Conservation (phyloP, 1,284 basidiomycete genomes). For the Somion occarium region DNA sequence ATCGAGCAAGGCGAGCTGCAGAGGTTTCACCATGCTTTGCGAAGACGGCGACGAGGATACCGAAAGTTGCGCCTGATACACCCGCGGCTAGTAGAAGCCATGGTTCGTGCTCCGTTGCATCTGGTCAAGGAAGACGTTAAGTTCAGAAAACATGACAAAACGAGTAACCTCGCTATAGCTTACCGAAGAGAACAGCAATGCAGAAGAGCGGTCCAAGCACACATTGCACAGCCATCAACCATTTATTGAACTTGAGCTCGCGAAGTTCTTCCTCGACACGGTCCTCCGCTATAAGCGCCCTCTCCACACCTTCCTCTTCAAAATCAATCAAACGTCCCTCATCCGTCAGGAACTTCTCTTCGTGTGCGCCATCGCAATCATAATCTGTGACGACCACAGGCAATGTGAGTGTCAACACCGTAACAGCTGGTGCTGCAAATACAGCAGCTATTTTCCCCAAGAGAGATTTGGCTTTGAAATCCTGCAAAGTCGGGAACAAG, state of each 20-base stretch:
- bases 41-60: slow-evolving; percentile 55
- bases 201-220: slow-evolving; percentile 76
- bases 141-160: not conserved
- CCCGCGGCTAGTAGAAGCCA: slow-evolving; percentile 57
- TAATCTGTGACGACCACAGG: slow-evolving; percentile 82
- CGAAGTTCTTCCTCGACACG: slow-evolving; percentile 61
- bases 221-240: slow-evolving; percentile 79
- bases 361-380: slow-evolving; percentile 29
- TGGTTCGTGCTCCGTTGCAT: slow-evolving; percentile 43
- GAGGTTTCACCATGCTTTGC: slow-evolving; percentile 57
- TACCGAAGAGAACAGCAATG: slow-evolving; percentile 70
- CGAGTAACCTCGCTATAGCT: no score
- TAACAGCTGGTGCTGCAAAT: slow-evolving; percentile 83
- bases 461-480: slow-evolving; percentile 47
- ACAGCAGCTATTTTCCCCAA: slow-evolving; percentile 73
- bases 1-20: slow-evolving; percentile 66
- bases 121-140: slow-evolving; percentile 23
- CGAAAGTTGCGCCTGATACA: slow-evolving; percentile 50
- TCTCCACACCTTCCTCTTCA: slow-evolving; percentile 65
- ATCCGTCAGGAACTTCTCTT: slow-evolving; percentile 37
- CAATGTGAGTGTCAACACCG: slow-evolving; percentile 83
- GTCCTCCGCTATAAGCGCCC: slow-evolving; percentile 59
- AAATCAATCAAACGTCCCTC: slow-evolving; percentile 50
- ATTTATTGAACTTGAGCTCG: slow-evolving; percentile 70
- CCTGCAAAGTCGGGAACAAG: slow-evolving; percentile 85